Evolutionary conservation across 106 monocot species (phyloP).

Genomic region (Acorus calamus): DNA sequence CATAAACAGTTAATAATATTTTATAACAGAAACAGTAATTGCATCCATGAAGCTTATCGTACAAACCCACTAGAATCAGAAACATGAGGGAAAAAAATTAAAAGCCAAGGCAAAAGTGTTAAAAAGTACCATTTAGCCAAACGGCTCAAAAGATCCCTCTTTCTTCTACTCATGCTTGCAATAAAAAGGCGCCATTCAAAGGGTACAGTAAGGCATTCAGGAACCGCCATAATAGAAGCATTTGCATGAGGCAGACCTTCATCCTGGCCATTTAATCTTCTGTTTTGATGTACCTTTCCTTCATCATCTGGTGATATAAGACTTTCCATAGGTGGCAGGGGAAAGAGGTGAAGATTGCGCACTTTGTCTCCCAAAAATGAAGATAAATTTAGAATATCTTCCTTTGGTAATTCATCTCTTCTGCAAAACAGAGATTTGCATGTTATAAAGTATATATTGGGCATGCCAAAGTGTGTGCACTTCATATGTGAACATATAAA

Average conservation of each 20-base stretch:
- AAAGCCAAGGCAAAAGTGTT: too few relatives aligned
- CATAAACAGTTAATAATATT: too few relatives aligned
- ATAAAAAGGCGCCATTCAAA: conserved; percentile 48
- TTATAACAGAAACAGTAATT: too few relatives aligned
- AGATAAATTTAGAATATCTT: conserved; percentile 58
- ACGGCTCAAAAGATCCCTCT: conserved; percentile 29
- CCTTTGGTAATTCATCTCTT: conserved; percentile 45
- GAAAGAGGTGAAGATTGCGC: conserved; percentile 68
- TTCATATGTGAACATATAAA: background rate
- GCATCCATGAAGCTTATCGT: too few relatives aligned
- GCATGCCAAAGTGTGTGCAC: conserved; percentile 1
- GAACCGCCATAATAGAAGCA: background rate
- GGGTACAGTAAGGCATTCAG: conserved; percentile 18
- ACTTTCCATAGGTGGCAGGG: conserved; percentile 39
- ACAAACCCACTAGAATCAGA: too few relatives aligned
- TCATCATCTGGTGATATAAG: conserved; percentile 1
- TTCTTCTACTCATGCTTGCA: conserved; percentile 40
- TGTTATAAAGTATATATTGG: too few relatives aligned
- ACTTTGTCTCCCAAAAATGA: conserved; percentile 86
- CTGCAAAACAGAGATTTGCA: conserved; percentile 28
- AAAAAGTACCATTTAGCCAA: conserved; percentile 54
- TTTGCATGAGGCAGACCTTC: conserved; percentile 1
- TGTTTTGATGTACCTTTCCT: conserved; percentile 8
- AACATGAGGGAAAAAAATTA: too few relatives aligned
- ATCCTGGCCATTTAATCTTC: conserved; percentile 11